Evolutionary conservation across 1,139 yeast species (phyloP).

Genomic region (Pichia sp.): DNA sequence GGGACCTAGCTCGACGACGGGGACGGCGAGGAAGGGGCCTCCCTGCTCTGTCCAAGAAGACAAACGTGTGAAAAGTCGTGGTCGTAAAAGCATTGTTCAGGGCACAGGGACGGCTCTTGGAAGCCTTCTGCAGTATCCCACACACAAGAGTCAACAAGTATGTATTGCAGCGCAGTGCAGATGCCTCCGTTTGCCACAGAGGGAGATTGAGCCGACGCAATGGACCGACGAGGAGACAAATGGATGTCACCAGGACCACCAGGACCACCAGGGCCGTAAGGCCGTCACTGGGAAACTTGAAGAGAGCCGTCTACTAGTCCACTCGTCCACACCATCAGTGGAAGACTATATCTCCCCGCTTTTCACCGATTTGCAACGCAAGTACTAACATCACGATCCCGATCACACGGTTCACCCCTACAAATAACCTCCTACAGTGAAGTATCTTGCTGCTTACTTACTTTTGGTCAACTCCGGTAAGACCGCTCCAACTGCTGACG

Average conservation of each 20-base stretch:
- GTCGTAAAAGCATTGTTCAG: not conserved
- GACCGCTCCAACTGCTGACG: slow-evolving; percentile 70
- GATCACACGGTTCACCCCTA: not conserved
- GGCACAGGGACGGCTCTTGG: not conserved
- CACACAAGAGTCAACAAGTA: slow-evolving; percentile 10
- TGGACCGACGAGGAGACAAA: not conserved
- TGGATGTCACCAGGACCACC: not conserved
- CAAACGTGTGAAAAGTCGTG: slow-evolving; percentile 1
- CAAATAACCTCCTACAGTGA: slow-evolving; percentile 43
- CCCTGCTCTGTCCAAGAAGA: not conserved
- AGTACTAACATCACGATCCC: not conserved
- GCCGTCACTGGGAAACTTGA: too few relatives aligned
- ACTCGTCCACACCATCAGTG: too few relatives aligned
- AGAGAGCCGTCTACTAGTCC: too few relatives aligned
- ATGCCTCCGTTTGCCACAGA: not conserved
- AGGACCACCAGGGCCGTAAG: not conserved
- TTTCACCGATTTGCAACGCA: not conserved
- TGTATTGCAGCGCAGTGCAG: not conserved
- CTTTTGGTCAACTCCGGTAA: slow-evolving; percentile 84
- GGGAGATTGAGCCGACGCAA: not conserved
- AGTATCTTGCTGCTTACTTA: slow-evolving; percentile 88
- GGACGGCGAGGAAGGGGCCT: not conserved
- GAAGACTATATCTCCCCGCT: too few relatives aligned
- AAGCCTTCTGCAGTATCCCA: not conserved
- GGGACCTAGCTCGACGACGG: not conserved